Evolutionary conservation across 2,329 filamentous ascomycete species (phyloP), one percentile per base, ranked within the genome.

Genomic region (Paecilomyces variotii): DNA sequence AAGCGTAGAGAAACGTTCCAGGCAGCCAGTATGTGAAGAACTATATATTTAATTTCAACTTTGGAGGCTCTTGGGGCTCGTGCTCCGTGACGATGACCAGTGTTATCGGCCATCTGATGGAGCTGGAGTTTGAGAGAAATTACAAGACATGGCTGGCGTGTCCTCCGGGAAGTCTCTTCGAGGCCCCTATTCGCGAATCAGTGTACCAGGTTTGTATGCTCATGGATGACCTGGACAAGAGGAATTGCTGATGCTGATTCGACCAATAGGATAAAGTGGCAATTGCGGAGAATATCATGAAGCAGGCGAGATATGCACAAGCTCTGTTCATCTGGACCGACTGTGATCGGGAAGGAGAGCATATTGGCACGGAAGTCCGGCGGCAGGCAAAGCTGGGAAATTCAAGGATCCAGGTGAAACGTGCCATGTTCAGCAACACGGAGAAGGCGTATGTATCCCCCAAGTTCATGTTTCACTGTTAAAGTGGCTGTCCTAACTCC

Each of bases 291-390:
- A 99, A 99, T 69, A 94, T 99, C 67, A 84, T 87, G 65, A 78
- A 82, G 1, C 87, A 96, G 72, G 93, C 94, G 19, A 82, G 82
- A 60, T 82, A 83, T 70, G 82, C 86, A n/a, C 83, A 81, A 57
- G 85, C 87, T 11, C 80, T 99, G 32, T 93, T 95, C 73, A 97
- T 99, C 66, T 99, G 94, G 94, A 99, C 94, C 0, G 94, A 99
- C 81, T 97, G 94, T 74, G 94, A 99, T 79, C 86, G 92, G 57
- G 94, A 99, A 80, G 94, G 94, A 35, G 94, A 99, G 73, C 89
- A 97, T 70, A 99, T 99, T 65, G 94, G 94, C 5, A 83, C 88
- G 45, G 93, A 99, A 72, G 93, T 99, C 61, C 87, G 91, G 52
- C 84, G 89, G 56, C 87, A 93, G 59, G 94, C 94, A 4, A 79